phyloP scores from a whole-genome alignment of 177 flowering plant species.

The Vitis hybrid region DNA sequence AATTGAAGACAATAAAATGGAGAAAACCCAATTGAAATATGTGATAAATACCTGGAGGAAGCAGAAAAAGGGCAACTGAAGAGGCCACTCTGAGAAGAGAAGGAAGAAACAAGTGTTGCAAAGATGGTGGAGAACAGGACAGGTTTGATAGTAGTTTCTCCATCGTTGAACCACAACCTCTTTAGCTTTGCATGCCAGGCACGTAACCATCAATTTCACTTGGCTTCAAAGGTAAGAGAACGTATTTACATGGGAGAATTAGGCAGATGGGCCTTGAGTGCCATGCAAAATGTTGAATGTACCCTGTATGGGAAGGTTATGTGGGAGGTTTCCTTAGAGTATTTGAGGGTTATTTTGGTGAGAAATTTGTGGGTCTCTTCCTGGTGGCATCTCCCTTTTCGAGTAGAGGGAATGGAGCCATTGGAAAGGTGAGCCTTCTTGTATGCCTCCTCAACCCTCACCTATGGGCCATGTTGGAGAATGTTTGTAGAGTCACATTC shows the following conservation, averaged over 20 bases:
- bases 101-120: neutral
- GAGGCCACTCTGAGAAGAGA: neutral
- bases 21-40: neutral
- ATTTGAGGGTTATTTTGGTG: constrained; percentile 16
- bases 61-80: neutral
- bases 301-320: neutral
- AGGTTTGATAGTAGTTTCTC: neutral
- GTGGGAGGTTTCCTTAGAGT: no score
- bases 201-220: constrained; percentile 37
- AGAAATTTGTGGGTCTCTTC: constrained; percentile 3
- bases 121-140: neutral
- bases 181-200: constrained; percentile 26
- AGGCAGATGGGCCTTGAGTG: neutral
- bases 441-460: neutral
- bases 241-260: neutral
- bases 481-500: no score
- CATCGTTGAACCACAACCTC: constrained; percentile 3
- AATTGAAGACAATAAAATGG: no score
- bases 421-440: constrained; percentile 20
- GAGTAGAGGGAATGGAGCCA: constrained; percentile 20
- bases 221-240: constrained; percentile 36
- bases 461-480: no score
- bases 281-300: constrained; percentile 1
- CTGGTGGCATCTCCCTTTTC: constrained; percentile 17
- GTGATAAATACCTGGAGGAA: constrained; percentile 3